Conservation (phyloP, 441 rosid genomes). For the Caryocar brasiliense region DNA sequence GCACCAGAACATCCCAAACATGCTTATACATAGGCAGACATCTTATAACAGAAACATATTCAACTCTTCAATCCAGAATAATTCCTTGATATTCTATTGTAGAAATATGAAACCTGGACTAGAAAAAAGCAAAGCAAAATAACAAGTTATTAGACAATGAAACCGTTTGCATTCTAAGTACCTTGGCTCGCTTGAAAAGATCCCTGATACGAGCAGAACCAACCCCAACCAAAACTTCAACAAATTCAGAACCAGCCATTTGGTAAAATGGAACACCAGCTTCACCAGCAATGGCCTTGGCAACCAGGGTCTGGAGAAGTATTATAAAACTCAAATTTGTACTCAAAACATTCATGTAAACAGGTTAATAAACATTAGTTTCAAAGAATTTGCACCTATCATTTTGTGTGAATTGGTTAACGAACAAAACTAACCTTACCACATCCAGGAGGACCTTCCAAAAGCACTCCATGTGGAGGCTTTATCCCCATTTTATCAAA, state of each 20-base stretch:
- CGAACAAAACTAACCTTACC: slow-evolving; percentile 65
- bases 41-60: background rate
- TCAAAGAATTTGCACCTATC: background rate
- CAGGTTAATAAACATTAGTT: background rate
- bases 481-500: slow-evolving; percentile 90
- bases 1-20: background rate
- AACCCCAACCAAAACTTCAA: slow-evolving; percentile 93
- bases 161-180: slow-evolving; percentile 12
- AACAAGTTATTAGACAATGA: background rate
- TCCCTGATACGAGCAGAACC: slow-evolving; percentile 97
- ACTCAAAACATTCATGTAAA: slow-evolving; percentile 3
- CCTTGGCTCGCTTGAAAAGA: slow-evolving; percentile 95
- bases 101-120: background rate
- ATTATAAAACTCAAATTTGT: background rate
- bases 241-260: slow-evolving; percentile 97
- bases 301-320: slow-evolving; percentile 71
- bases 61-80: background rate
- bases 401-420: background rate
- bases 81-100: background rate
- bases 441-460: slow-evolving; percentile 95
- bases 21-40: too few relatives aligned
- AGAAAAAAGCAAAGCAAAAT: background rate
- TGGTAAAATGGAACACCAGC: slow-evolving; percentile 97
- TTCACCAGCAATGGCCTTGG: slow-evolving; percentile 96
- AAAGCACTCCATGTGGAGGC: slow-evolving; percentile 96